These are phyloP conservation scores for Schizochytrium sp. DNA, from an alignment of 108 stramenopile genomes.

Conservation along the genomic window DNA sequence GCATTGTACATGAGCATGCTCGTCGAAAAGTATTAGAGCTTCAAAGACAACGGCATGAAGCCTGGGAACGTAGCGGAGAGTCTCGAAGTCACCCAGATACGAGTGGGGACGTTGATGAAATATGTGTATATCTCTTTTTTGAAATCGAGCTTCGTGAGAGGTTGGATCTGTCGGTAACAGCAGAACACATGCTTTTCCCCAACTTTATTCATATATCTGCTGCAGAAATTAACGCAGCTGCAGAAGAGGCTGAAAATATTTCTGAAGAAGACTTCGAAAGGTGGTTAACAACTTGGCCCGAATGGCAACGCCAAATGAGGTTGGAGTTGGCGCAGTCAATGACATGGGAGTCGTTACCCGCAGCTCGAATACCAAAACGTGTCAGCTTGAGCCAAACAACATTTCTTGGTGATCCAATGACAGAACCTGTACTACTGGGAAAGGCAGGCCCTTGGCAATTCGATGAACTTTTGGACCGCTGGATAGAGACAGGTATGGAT, in stretches of 20 bases:
- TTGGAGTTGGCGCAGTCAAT: background rate
- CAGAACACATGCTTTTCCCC: background rate
- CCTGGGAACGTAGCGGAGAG: background rate
- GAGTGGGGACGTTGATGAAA: slow-evolving; percentile 20
- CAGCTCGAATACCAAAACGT: background rate
- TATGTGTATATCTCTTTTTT: slow-evolving; percentile 46
- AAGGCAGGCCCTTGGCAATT: slow-evolving; percentile 40
- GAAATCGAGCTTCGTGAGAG: slow-evolving; percentile 53
- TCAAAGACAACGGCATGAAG: background rate
- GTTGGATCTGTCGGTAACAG: background rate
- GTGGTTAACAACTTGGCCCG: slow-evolving; percentile 26
- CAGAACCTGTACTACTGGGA: slow-evolving; percentile 38
- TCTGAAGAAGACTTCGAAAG: slow-evolving; percentile 16
- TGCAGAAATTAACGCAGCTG: slow-evolving; percentile 9
- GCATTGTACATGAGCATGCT: slow-evolving; percentile 48
- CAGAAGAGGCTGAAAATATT: background rate
- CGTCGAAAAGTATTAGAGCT: background rate
- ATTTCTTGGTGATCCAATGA: slow-evolving; percentile 16
- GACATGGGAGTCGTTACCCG: background rate
- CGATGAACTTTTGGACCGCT: slow-evolving; percentile 26
- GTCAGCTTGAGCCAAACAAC: slow-evolving; percentile 12
- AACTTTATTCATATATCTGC: slow-evolving; percentile 10
- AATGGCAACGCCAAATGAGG: slow-evolving; percentile 28
- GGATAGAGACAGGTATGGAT: slow-evolving; percentile 36
- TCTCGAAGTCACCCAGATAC: background rate